Conservation (phyloP, 225 moss, liverwort and hornwort species). For the Physcomitrium patens region DNA sequence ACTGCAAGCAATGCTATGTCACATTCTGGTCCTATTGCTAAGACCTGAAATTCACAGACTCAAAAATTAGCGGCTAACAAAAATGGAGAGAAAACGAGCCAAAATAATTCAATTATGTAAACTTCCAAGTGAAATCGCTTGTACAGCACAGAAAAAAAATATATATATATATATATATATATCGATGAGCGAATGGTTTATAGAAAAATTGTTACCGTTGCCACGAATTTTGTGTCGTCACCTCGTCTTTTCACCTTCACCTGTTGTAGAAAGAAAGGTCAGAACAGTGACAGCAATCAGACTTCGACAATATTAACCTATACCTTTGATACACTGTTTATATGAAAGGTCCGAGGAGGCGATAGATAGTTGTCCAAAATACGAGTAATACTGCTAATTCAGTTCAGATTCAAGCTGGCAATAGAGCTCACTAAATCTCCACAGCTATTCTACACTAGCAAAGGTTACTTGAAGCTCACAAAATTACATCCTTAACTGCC, state of each 20-base stretch:
- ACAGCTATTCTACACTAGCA: background rate
- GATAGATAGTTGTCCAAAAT: background rate
- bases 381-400: background rate
- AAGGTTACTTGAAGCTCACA: background rate
- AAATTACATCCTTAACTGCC: background rate
- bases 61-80: no score
- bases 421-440: no score
- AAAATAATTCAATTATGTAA: background rate
- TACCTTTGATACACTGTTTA: background rate
- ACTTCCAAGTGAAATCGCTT: background rate
- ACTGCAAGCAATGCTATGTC: slow-evolving; percentile 95
- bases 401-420: background rate
- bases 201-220: slow-evolving; percentile 57
- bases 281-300: slow-evolving; percentile 18
- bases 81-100: no score
- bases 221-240: slow-evolving; percentile 95
- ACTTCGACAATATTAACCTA: background rate
- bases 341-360: background rate
- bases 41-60: slow-evolving; percentile 59
- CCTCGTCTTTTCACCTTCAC: slow-evolving; percentile 98
- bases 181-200: background rate
- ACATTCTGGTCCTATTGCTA: slow-evolving; percentile 98
- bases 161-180: background rate
- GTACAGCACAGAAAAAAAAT: background rate
- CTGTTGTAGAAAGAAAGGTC: slow-evolving; percentile 44